phyloP scores from a whole-genome alignment of 2,329 filamentous ascomycete species.

The Diaporthe caulivora region DNA sequence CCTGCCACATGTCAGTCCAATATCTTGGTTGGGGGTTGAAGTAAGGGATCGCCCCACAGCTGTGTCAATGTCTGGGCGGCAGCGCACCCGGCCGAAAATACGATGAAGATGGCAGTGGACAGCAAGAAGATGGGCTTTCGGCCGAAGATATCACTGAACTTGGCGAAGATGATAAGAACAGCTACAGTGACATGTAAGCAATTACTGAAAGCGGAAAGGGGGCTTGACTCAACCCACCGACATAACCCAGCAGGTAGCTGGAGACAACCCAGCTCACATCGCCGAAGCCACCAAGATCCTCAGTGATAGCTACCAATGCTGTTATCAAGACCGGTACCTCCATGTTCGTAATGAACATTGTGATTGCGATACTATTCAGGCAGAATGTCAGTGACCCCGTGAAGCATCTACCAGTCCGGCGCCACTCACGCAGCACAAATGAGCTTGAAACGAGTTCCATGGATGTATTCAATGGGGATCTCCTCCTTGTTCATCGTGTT shows the following conservation, averaged over 20 bases:
- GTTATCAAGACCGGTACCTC: not conserved
- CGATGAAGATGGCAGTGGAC: not conserved
- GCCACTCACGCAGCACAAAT: not conserved
- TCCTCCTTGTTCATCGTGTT: not conserved
- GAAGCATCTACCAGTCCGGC: not conserved
- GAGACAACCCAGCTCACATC: not conserved
- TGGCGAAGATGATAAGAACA: conserved; percentile 13
- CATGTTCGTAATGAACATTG: conserved; percentile 11
- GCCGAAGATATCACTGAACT: conserved; percentile 16
- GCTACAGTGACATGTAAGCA: not conserved
- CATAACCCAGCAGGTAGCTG: conserved; percentile 8
- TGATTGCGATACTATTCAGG: not conserved
- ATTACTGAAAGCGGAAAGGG: not conserved
- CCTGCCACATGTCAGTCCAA: not conserved
- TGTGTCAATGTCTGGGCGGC: conserved; percentile 6
- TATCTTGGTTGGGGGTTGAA: not conserved
- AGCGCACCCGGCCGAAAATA: conserved; percentile 3
- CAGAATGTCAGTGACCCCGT: not conserved
- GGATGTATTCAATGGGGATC: not conserved
- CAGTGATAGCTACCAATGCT: not conserved
- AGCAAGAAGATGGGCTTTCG: conserved; percentile 4
- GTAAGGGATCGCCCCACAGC: not conserved
- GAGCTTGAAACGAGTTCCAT: not conserved
- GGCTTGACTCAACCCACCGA: not conserved
- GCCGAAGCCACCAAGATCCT: not conserved